A percentile compares a stretch with the other conserved stretches of the same genome.
Evolutionary conservation across 164 flowering plant genomes (phyloP).

Genomic region (Vitis amurensis): DNA sequence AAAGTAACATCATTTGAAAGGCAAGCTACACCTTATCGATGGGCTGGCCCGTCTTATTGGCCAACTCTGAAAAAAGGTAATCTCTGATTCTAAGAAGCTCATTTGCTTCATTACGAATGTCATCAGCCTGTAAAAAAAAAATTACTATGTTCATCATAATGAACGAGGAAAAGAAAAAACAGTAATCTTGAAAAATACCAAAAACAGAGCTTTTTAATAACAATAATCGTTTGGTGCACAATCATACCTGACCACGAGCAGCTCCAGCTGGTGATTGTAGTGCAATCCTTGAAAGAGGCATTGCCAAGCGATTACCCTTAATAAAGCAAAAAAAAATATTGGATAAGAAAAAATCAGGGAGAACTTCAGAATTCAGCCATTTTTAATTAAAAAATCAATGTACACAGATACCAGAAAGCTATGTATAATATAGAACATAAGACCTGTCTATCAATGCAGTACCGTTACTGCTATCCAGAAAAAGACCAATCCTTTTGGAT

Average conservation of each 20-base stretch:
- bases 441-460: background rate
- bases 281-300: slow-evolving; percentile 76
- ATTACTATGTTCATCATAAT: background rate
- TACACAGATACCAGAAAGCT: background rate
- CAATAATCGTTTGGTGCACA: slow-evolving; percentile 1
- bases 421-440: background rate
- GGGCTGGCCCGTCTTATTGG: slow-evolving; percentile 84
- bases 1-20: background rate
- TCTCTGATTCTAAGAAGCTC: slow-evolving; percentile 82
- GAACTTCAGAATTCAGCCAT: slow-evolving; percentile 2
- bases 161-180: background rate
- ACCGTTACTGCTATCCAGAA: too few species aligned
- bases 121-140: slow-evolving; percentile 70
- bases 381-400: background rate
- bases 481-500: background rate
- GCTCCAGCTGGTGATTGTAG: slow-evolving; percentile 82
- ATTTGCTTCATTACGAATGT: slow-evolving; percentile 76
- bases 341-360: background rate
- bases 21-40: slow-evolving; percentile 61
- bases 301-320: slow-evolving; percentile 76
- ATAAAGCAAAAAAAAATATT: slow-evolving; percentile 6
- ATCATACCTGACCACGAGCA: slow-evolving; percentile 90
- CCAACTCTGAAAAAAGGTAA: slow-evolving; percentile 70
- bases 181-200: background rate
- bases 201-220: background rate